phyloP scores from a whole-genome alignment of 805 yeast genomes.

The Hanseniaspora lachancei region DNA sequence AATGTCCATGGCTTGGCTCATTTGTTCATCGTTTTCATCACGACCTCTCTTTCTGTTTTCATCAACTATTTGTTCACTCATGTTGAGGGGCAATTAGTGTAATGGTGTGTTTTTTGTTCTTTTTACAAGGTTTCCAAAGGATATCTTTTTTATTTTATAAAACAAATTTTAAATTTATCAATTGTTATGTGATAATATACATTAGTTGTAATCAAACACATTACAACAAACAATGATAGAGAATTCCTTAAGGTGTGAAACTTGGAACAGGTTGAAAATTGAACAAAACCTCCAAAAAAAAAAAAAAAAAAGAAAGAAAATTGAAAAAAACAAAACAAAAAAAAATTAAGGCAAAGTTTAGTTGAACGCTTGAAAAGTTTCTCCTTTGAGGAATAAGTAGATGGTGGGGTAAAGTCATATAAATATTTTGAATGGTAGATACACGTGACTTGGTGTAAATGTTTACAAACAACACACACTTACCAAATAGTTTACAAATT shows the following conservation, averaged over 20 bases:
- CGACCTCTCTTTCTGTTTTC: slow-evolving; percentile 8
- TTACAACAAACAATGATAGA: too few species aligned
- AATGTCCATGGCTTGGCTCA: background rate
- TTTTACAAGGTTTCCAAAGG: background rate
- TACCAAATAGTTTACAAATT: background rate
- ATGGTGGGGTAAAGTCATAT: background rate
- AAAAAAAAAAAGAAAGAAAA: background rate
- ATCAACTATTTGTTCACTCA: slow-evolving; percentile 4
- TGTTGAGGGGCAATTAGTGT: background rate
- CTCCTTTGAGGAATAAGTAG: too few species aligned
- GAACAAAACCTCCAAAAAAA: too few species aligned
- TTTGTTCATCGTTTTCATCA: slow-evolving; percentile 9
- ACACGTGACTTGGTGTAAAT: background rate
- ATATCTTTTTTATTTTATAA: too few species aligned
- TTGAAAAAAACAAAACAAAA: background rate
- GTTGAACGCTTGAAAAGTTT: too few species aligned
- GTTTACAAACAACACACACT: background rate
- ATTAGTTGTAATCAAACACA: too few species aligned
- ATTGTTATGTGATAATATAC: too few species aligned
- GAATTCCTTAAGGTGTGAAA: too few species aligned
- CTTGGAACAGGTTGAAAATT: too few species aligned
- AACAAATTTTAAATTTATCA: too few species aligned
- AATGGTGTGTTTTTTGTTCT: background rate
- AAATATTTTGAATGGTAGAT: background rate
- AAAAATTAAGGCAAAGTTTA: background rate